Base-by-base conservation (phyloP, 2,329 filamentous ascomycete genomes). In the Neobulgaria alba region DNA sequence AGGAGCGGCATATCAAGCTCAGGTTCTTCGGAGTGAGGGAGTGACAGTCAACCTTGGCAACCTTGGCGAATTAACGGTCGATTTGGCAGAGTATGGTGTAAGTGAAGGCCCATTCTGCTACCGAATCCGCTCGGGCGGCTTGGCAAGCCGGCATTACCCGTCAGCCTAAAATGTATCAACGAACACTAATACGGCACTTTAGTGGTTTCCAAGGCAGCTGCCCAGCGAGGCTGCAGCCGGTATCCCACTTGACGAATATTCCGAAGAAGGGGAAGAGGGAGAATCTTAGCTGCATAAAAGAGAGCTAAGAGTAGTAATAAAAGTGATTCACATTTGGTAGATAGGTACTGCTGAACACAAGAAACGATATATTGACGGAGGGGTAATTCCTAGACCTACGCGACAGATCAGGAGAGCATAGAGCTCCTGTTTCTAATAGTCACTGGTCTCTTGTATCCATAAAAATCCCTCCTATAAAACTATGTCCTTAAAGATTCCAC, bases 121-220 rank as follows among this genome's bases (percentile, higher is more conserved):
- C n/a, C n/a, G n/a, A n/a, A n/a, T n/a, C n/a, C n/a, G n/a, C n/a
- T n/a, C n/a, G n/a, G n/a, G n/a, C n/a, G n/a, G n/a, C n/a, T n/a
- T n/a, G n/a, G n/a, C n/a, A n/a, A n/a, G n/a, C n/a, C n/a, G n/a
- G n/a, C n/a, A n/a, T n/a, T n/a, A n/a, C n/a, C n/a, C n/a, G n/a
- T n/a, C n/a, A n/a, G n/a, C n/a, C n/a, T n/a, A n/a, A n/a, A n/a
- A n/a, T n/a, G n/a, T n/a, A n/a, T n/a, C n/a, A n/a, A n/a, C n/a
- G n/a, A n/a, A n/a, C n/a, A n/a, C n/a, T n/a, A n/a, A n/a, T n/a
- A n/a, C n/a, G n/a, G n/a, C n/a, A 26, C 7, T 26, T 7, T 26
- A 26, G 5, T 65, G 63, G 63, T 66, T 66, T 52, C 69, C 69
- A 9, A 58, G 63, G 31, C 53, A 57, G 33, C 38, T 60, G 17